Conservation (phyloP, 805 yeast species). For the Starmerella stellata region DNA sequence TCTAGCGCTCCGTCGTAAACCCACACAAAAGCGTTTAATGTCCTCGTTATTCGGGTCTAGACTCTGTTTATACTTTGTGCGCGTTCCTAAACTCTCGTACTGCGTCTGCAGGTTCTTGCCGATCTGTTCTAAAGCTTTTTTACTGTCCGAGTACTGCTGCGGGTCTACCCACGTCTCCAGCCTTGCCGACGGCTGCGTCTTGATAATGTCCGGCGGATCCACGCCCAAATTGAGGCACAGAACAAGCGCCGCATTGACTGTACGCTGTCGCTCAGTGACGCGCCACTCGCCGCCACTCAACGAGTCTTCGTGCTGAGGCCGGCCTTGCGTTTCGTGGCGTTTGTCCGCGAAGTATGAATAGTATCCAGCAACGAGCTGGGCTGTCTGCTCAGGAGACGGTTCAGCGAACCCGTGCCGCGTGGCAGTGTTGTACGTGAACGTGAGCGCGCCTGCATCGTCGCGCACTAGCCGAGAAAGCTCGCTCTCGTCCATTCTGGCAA, state of each 20-base stretch:
- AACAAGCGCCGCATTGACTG: constrained; percentile 82
- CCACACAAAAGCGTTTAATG: constrained; percentile 75
- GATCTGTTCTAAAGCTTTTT: constrained; percentile 77
- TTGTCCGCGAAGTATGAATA: constrained; percentile 79
- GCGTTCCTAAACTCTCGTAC: constrained; percentile 70
- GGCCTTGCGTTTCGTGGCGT: constrained; percentile 78
- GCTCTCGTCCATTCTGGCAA: background rate
- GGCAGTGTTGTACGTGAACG: constrained; percentile 15
- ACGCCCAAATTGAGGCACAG: constrained; percentile 84
- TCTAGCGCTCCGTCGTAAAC: constrained; percentile 73
- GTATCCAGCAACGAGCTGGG: constrained; percentile 32
- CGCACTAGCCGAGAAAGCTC: background rate
- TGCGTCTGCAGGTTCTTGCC: constrained; percentile 77
- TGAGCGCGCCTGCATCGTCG: background rate
- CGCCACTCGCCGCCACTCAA: constrained; percentile 64
- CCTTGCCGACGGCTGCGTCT: constrained; percentile 83
- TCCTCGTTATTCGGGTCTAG: constrained; percentile 94
- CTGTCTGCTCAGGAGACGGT: constrained; percentile 17
- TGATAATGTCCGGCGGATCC: constrained; percentile 89
- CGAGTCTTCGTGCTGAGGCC: constrained; percentile 42
- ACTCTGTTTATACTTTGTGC: constrained; percentile 79
- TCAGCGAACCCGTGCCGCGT: constrained; percentile 40
- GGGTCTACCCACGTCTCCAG: constrained; percentile 92
- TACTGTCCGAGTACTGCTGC: constrained; percentile 56
- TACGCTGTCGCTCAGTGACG: constrained; percentile 76